Evolutionary conservation across 306 rosid species (phyloP).

Genomic region (Acacia crassicarpa): DNA sequence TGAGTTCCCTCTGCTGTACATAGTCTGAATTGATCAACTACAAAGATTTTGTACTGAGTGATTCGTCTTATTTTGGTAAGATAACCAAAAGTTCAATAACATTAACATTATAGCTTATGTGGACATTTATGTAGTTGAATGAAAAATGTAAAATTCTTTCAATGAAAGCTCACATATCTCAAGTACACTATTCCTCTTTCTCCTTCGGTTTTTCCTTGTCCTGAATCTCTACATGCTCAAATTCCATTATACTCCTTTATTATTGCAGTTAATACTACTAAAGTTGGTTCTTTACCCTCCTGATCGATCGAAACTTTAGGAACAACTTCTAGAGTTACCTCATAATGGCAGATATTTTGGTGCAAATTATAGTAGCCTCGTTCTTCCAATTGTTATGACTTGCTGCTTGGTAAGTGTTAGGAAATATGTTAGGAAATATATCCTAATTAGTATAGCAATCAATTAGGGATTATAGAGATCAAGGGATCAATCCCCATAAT

Average conservation of each 20-base stretch:
- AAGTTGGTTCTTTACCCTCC: neutral
- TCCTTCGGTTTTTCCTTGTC: neutral
- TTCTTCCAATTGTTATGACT: neutral
- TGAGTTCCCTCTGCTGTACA: conserved; percentile 24
- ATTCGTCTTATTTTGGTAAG: conserved; percentile 20
- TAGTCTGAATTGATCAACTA: conserved; percentile 27
- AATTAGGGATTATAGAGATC: no score
- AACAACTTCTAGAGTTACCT: neutral
- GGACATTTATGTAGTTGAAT: conserved; percentile 14
- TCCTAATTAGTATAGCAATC: no score
- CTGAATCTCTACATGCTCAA: conserved; percentile 17
- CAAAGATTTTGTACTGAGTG: neutral
- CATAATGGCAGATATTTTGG: neutral
- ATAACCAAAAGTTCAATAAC: conserved; percentile 10
- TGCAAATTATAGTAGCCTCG: neutral
- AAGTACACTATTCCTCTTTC: neutral
- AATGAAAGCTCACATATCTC: conserved; percentile 10
- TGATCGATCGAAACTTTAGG: neutral
- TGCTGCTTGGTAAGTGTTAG: neutral
- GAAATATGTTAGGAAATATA: no score
- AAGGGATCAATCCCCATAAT: no score
- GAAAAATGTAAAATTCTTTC: conserved; percentile 24
- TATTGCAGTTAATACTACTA: neutral
- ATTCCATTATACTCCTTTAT: neutral
- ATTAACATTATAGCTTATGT: conserved; percentile 15